Percentiles rank a stretch among this genome's conserved stretches.
Conservation (phyloP, 2,329 filamentous ascomycete genomes). For the Xylaria sp. region DNA sequence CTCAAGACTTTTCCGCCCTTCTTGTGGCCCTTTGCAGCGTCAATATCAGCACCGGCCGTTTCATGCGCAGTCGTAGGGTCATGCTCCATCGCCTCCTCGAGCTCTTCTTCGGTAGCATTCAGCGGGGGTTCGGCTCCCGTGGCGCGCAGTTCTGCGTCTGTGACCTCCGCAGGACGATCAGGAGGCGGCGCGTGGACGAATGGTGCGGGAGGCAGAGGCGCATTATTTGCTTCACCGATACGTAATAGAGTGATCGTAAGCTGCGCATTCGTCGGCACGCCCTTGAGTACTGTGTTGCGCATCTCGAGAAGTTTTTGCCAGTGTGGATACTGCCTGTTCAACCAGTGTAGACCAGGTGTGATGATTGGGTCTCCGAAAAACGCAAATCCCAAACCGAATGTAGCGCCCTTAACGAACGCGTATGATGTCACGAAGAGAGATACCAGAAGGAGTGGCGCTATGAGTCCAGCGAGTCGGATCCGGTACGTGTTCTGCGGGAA, state of each 20-base stretch:
- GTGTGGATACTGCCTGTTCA: conserved; percentile 71
- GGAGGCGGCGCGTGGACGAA: conserved; percentile 51
- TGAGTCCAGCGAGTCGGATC: conserved; percentile 62
- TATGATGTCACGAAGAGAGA: conserved; percentile 68
- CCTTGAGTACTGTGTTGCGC: conserved; percentile 79
- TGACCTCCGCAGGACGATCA: conserved; percentile 49
- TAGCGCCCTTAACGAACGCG: conserved; percentile 70
- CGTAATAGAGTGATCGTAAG: conserved; percentile 82
- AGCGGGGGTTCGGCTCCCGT: conserved; percentile 60
- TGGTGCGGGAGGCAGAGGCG: conserved; percentile 74
- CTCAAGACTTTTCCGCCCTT: conserved; percentile 62
- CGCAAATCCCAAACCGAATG: conserved; percentile 74
- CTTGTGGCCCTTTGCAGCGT: conserved; percentile 56
- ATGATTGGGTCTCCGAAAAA: conserved; percentile 86
- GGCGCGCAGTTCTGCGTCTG: conserved; percentile 62
- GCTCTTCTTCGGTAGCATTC: conserved; percentile 71
- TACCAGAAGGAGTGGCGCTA: conserved; percentile 62
- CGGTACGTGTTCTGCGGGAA: conserved; percentile 66
- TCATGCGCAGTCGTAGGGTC: conserved; percentile 51
- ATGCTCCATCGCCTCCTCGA: conserved; percentile 69
- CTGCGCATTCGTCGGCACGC: conserved; percentile 87
- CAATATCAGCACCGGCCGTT: conserved; percentile 57
- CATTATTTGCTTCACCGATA: conserved; percentile 82
- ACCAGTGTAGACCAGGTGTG: conserved; percentile 63
- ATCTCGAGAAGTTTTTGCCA: conserved; percentile 81